Base-by-base conservation (phyloP, 2,329 filamentous ascomycete genomes). In the Hymenoscyphus salicellus region DNA sequence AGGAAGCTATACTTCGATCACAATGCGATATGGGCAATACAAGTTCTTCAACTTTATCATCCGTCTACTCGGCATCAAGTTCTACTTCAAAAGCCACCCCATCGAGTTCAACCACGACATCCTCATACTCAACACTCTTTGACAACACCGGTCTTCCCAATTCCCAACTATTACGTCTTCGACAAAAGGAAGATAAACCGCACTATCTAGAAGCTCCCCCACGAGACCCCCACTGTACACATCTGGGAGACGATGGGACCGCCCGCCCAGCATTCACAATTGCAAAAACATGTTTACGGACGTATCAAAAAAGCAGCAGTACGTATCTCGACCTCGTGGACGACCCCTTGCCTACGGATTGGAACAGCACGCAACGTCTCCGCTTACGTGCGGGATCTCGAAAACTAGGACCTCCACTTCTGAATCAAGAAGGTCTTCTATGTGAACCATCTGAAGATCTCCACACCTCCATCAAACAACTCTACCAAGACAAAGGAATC, bases 241-340 rank as follows among this genome's bases (percentile, higher is more conserved):
- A 89, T 69, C 77, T 70, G 0, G 81, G 81, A 1, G 80, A 83
- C 59, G 78, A 81, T 56, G 79, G 78, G 7, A 75, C 77, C 0
- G 74, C 76, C 0, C 72, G 72, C 4, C 73, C 76, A 16, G 76
- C 81, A 4, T 83, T 84, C 59, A 82, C 83, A 5, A 77, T 86
- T 10, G 79, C 81, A 43, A 81, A 83, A 61, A 86, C 83, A 11
- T 82, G 82, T 55, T 75, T 86, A 55, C 80, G 83, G 28, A 79
- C 80, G 2, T 90, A 90, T 72, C 80, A 84, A 60, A 73, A 79
- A 14, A 77, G 79, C 1, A 82, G 81, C 66, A 79, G 78, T 26
- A 79, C 86, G 0, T 89, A 86, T 69, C 62, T 89, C 5, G 87
- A 90, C 68, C 73, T 90, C 0, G 82, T 88, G 5, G 80, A 87